Conservation (phyloP, 1,284 basidiomycete genomes). For the Malassezia restricta region DNA sequence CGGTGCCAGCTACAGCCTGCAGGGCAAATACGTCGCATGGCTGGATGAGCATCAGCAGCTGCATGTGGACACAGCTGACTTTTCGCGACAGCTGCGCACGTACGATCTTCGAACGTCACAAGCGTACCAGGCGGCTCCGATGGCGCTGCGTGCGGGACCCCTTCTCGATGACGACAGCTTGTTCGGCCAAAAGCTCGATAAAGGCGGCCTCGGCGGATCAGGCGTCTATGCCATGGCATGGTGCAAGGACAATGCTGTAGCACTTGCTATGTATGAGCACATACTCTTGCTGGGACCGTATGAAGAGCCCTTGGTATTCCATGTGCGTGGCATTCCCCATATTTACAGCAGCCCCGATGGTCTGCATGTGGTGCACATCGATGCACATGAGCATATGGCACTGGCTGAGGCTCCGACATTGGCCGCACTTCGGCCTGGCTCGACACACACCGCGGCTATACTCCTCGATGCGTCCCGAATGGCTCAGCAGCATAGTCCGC, state of each 20-base stretch:
- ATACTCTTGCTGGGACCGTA: slow-evolving; percentile 80
- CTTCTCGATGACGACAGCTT: slow-evolving; percentile 16
- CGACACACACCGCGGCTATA: slow-evolving; percentile 77
- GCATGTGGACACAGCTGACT: slow-evolving; percentile 87
- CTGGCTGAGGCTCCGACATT: slow-evolving; percentile 53
- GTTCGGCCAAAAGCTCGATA: not conserved
- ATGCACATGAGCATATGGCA: slow-evolving; percentile 76
- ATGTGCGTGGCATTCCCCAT: slow-evolving; percentile 64
- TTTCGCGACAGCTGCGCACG: slow-evolving; percentile 74
- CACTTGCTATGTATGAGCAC: slow-evolving; percentile 68
- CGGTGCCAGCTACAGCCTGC: slow-evolving; percentile 82
- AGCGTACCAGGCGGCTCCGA: slow-evolving; percentile 12
- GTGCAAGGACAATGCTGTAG: slow-evolving; percentile 91
- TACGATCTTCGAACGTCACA: slow-evolving; percentile 50
- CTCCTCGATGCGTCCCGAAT: slow-evolving; percentile 82
- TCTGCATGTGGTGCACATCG: slow-evolving; percentile 64
- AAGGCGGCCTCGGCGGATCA: slow-evolving; percentile 27
- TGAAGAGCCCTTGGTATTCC: slow-evolving; percentile 75
- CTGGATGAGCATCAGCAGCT: slow-evolving; percentile 62
- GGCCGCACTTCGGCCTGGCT: slow-evolving; percentile 68
- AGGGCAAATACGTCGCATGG: slow-evolving; percentile 80
- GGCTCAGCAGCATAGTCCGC: slow-evolving; percentile 68
- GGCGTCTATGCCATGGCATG: slow-evolving; percentile 55
- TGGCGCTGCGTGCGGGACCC: slow-evolving; percentile 6
- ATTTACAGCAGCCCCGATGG: slow-evolving; percentile 78